Evolutionary conservation across 345 rosid genomes (phyloP).

Genomic region (Physaria fendleri): DNA sequence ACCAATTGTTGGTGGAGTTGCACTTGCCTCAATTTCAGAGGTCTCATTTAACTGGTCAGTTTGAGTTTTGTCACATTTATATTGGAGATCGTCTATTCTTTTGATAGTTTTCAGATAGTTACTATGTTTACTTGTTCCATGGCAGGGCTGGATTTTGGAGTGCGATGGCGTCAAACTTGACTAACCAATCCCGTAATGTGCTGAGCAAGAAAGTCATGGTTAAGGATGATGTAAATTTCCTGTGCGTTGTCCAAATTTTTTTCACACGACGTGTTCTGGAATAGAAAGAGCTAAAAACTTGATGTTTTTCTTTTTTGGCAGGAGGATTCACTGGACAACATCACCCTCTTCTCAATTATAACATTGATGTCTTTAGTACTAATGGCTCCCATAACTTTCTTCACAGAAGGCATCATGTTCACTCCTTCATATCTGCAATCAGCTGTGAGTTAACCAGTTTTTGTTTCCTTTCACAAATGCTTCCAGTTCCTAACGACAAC

Average conservation of each 20-base stretch:
- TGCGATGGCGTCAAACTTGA: constrained; percentile 90
- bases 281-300: not conserved
- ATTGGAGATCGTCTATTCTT: not conserved
- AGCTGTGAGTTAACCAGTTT: constrained; percentile 53
- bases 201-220: constrained; percentile 96
- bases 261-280: not conserved
- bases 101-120: not conserved
- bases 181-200: constrained; percentile 84
- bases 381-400: constrained; percentile 70
- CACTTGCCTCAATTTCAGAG: constrained; percentile 87
- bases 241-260: not conserved
- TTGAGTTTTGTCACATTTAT: not conserved
- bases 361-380: constrained; percentile 86
- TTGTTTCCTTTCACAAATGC: constrained; percentile 5
- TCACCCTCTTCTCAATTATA: constrained; percentile 95
- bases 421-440: constrained; percentile 79
- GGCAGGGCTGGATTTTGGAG: constrained; percentile 84
- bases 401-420: constrained; percentile 84
- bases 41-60: constrained; percentile 89
- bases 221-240: constrained; percentile 71
- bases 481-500: constrained; percentile 16
- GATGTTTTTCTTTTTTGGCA: constrained; percentile 36
- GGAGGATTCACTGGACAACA: constrained; percentile 97
- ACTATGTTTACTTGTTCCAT: not conserved
- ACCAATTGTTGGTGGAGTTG: constrained; percentile 96